These are phyloP conservation scores for Lipomyces yarrowii DNA, from an alignment of 1,139 yeast genomes.

Conservation along the genomic window DNA sequence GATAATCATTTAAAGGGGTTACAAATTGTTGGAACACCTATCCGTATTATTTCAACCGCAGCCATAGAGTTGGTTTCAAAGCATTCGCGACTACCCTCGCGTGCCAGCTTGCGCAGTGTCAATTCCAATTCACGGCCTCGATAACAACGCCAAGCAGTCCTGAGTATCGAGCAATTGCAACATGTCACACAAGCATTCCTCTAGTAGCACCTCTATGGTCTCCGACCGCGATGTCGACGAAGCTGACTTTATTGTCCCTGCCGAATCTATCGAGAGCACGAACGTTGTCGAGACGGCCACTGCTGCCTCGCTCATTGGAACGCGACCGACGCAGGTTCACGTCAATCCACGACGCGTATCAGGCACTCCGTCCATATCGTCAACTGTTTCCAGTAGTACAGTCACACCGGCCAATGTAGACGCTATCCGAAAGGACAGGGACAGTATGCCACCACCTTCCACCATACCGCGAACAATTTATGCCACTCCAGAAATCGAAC, in stretches of 20 bases:
- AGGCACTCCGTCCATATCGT: constrained; percentile 21
- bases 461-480: neutral
- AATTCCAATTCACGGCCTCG: neutral
- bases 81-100: neutral
- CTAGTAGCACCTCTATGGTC: neutral
- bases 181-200: constrained; percentile 2
- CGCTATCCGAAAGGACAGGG: constrained; percentile 5
- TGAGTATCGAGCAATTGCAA: neutral
- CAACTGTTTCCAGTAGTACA: constrained; percentile 12
- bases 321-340: constrained; percentile 25
- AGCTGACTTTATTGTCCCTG: constrained; percentile 9
- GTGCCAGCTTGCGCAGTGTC: neutral
- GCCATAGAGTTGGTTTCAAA: neutral
- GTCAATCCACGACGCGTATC: constrained; percentile 28
- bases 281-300: constrained; percentile 17
- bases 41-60: neutral
- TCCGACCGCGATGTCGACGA: constrained; percentile 10
- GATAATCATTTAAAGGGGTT: neutral
- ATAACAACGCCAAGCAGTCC: neutral
- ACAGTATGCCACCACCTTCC: constrained; percentile 19
- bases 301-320: constrained; percentile 16
- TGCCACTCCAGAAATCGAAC: constrained; percentile 8
- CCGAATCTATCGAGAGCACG: constrained; percentile 15
- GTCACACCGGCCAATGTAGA: constrained; percentile 4
- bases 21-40: neutral